Evolutionary conservation across 805 yeast genomes (phyloP).

Genomic region (Diddensiella santjacobensis): DNA sequence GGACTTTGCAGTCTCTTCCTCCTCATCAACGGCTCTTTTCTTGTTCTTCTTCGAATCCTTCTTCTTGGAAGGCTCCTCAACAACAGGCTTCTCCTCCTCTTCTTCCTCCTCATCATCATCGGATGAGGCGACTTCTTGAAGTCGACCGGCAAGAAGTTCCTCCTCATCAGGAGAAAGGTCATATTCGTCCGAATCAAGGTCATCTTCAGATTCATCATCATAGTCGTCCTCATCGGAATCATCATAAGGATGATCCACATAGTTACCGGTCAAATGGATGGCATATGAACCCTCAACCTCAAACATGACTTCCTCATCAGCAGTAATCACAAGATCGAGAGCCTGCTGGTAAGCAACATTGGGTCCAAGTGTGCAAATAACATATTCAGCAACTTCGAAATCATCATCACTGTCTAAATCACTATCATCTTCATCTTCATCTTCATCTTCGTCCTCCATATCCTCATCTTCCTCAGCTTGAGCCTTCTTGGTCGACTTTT

Average conservation of each 20-base stretch:
- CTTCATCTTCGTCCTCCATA: slow-evolving; percentile 45
- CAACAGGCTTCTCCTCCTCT: slow-evolving; percentile 47
- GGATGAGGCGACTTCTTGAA: slow-evolving; percentile 55
- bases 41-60: slow-evolving; percentile 34
- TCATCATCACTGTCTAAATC: slow-evolving; percentile 53
- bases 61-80: slow-evolving; percentile 51
- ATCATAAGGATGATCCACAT: slow-evolving; percentile 92
- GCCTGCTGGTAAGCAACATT: slow-evolving; percentile 78
- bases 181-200: slow-evolving; percentile 31
- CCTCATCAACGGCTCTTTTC: slow-evolving; percentile 37
- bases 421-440: slow-evolving; percentile 46
- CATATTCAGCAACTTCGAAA: slow-evolving; percentile 76
- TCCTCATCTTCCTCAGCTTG: slow-evolving; percentile 36
- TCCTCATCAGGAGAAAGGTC: slow-evolving; percentile 36
- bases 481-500: slow-evolving; percentile 39
- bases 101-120: slow-evolving; percentile 51
- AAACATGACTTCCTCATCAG: slow-evolving; percentile 91
- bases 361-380: slow-evolving; percentile 89
- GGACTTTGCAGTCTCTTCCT: slow-evolving; percentile 29
- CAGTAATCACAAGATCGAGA: slow-evolving; percentile 81
- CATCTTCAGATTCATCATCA: slow-evolving; percentile 41
- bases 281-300: slow-evolving; percentile 96
- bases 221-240: slow-evolving; percentile 51
- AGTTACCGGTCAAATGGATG: slow-evolving; percentile 90
- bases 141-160: slow-evolving; percentile 38